Conservation (phyloP, 1,284 basidiomycete species). For the Apiotrichum gamsii region DNA sequence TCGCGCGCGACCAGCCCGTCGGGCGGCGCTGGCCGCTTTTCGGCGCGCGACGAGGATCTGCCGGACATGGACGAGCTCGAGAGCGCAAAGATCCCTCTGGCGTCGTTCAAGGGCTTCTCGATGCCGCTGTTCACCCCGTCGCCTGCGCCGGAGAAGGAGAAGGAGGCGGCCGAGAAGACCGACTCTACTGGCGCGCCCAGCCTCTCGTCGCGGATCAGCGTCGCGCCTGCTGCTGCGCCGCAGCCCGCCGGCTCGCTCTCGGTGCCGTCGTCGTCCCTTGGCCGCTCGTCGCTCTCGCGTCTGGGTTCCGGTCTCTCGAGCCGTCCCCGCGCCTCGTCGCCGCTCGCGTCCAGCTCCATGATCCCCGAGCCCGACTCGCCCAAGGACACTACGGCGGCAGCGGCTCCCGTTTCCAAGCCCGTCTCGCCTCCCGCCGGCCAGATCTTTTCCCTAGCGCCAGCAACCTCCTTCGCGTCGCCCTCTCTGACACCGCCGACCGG, state of each 20-base stretch:
- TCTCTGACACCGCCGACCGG: slow-evolving; percentile 23
- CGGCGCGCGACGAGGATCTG: slow-evolving; percentile 45
- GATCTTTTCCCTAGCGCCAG: slow-evolving; percentile 17
- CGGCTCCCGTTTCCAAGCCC: slow-evolving; percentile 5
- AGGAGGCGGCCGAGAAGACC: slow-evolving; percentile 1
- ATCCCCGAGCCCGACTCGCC: slow-evolving; percentile 39
- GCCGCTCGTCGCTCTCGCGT: slow-evolving; percentile 19
- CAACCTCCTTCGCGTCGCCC: slow-evolving; percentile 6
- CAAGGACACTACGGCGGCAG: slow-evolving; percentile 11
- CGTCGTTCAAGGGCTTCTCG: slow-evolving; percentile 37
- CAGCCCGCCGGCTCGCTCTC: slow-evolving; percentile 10
- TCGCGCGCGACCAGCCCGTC: slow-evolving; percentile 33
- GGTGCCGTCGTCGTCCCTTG: slow-evolving; percentile 18
- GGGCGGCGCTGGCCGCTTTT: slow-evolving; percentile 33
- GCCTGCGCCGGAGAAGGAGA: not conserved
- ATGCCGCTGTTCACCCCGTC: slow-evolving; percentile 19
- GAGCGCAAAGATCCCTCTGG: slow-evolving; percentile 32
- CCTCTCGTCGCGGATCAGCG: slow-evolving; percentile 14
- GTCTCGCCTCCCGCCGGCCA: slow-evolving; percentile 12
- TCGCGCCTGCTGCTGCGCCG: slow-evolving; percentile 4
- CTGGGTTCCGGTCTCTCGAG: slow-evolving; percentile 20
- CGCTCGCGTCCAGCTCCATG: slow-evolving; percentile 34
- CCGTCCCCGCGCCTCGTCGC: slow-evolving; percentile 40
- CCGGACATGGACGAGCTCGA: slow-evolving; percentile 43
- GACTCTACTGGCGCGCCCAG: slow-evolving; percentile 1